Evolutionary conservation across 805 yeast species (phyloP), one percentile per base, ranked within the genome.

Genomic region (Yamadazyma kitorensis): DNA sequence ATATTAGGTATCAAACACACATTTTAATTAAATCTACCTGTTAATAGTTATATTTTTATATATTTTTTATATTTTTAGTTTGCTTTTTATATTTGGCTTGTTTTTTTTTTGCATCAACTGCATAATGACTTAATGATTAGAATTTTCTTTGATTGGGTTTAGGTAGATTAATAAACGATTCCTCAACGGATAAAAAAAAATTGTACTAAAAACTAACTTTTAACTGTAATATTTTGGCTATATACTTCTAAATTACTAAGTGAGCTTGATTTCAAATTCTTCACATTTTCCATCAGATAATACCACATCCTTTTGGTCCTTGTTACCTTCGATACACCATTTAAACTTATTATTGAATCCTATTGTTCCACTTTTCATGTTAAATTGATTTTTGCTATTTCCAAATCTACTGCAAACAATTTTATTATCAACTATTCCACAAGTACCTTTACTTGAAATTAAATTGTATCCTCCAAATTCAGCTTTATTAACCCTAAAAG

Each of bases 391-490:
- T 7, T 51, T 40, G 5, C 49, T 47, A 15, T 40, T 41, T 24
- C 34, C 36, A 9, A 38, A 29, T 14, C 44, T 43, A 27, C 47
- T 45, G 34, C 63, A 57, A 10, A 39, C 43, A 22, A 56, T 42
- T 19, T 45, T 43, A 4, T 45, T 49, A 19, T 39, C 30, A 18
- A 47, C 50, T 5, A 80, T 43, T 2, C 78, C 81, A 62, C 97
- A 89, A 40, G 66, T 74, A 0, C 97, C 97, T 48, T 74, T 78
- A 24, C 86, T 76, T 1, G 93, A 74, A 40, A 70, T 70, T 28
- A 89, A 51, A 37, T 78, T 73, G 48, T 76, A 74, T n/a, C 93
- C 93, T 3, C 93, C 93, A 57, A 77, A 78, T 21, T 74, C 72
- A 20, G 82, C 76, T 34, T 78, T 70, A 11, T 39, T 33, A 17